A percentile compares a stretch with the other conserved stretches of the same genome.
Conservation (phyloP, 306 rosid species). For the Albizia julibrissin region DNA sequence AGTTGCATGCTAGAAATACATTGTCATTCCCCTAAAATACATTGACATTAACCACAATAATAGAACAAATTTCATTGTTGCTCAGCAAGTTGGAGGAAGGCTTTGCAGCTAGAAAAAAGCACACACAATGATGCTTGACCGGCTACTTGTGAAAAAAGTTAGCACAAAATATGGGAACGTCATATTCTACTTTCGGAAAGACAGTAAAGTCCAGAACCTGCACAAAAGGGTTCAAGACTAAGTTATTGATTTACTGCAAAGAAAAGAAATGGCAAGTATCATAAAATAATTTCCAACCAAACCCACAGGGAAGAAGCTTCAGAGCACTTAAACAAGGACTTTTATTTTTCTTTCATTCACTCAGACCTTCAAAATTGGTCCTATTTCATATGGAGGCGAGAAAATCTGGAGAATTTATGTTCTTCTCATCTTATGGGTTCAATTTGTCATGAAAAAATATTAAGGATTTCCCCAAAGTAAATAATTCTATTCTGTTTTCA, state of each 20-base stretch:
- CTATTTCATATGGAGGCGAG: not conserved
- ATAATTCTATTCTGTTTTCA: not conserved
- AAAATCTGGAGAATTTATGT: not conserved
- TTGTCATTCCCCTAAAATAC: too few relatives aligned
- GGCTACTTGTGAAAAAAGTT: conserved; percentile 79
- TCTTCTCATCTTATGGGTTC: not conserved
- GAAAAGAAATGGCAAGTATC: conserved; percentile 15
- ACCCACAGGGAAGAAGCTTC: not conserved
- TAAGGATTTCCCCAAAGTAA: not conserved
- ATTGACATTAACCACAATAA: conserved; percentile 1
- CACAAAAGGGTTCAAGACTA: conserved; percentile 20
- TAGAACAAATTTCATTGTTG: not conserved
- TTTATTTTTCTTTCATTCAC: not conserved
- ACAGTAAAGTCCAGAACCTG: conserved; percentile 88
- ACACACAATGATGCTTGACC: conserved; percentile 61
- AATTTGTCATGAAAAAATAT: not conserved
- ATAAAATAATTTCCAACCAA: not conserved
- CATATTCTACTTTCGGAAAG: conserved; percentile 75
- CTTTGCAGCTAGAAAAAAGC: not conserved
- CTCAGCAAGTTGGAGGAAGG: not conserved
- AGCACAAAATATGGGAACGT: conserved; percentile 93
- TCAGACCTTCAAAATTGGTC: not conserved
- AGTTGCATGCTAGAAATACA: conserved; percentile 14
- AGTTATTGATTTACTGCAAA: not conserved
- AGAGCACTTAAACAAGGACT: not conserved